A percentile compares a stretch with the other conserved stretches of the same genome.
These are phyloP conservation scores for Colletotrichum spinosum DNA, from an alignment of 2,329 filamentous ascomycete genomes.

Conservation along the genomic window DNA sequence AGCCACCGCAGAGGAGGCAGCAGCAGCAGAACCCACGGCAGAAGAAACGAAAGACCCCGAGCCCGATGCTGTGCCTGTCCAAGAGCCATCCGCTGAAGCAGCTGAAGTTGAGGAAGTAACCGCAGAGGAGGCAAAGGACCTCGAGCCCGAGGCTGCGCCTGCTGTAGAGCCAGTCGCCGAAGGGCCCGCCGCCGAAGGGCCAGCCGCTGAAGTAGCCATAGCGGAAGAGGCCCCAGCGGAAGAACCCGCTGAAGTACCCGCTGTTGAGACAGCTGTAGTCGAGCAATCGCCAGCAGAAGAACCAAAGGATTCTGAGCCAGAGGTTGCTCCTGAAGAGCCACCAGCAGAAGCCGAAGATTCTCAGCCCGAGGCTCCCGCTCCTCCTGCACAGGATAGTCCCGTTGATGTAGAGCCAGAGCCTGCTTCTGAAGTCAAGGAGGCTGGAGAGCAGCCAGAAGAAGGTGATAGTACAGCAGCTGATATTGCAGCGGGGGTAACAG, in stretches of 20 bases:
- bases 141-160: background rate
- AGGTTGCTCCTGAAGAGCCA: background rate
- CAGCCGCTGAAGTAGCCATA: background rate
- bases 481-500: constrained; percentile 9
- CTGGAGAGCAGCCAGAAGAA: constrained; percentile 5
- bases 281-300: background rate
- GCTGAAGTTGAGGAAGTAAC: background rate
- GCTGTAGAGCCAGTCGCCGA: background rate
- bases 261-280: background rate
- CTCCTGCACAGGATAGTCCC: background rate
- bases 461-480: constrained; percentile 9
- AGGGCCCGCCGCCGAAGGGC: constrained; percentile 1
- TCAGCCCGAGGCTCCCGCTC: constrained; percentile 2
- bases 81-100: background rate
- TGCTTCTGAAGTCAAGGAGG: constrained; percentile 17
- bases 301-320: constrained; percentile 3
- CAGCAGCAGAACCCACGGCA: background rate
- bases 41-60: background rate
- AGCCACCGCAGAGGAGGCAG: too few species aligned
- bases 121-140: too few species aligned
- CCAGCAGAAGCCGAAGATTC: background rate
- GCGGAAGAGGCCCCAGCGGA: background rate
- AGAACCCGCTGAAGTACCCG: background rate
- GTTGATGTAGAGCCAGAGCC: background rate
- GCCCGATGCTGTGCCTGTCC: constrained; percentile 4